Conservation (phyloP, 441 rosid species). For the Adansonia gregorii region DNA sequence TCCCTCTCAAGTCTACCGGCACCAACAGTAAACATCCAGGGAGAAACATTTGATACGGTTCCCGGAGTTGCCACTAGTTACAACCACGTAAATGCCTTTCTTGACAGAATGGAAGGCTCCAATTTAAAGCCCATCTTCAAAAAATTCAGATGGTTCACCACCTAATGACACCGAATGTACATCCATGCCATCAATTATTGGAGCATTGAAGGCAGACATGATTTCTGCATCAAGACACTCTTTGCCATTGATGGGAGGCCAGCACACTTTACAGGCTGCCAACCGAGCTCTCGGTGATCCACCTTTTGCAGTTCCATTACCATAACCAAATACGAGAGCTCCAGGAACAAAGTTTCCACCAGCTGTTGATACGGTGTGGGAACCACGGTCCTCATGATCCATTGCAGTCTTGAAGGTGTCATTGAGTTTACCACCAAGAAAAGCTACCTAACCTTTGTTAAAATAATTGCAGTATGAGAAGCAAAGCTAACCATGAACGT, state of each 20-base stretch:
- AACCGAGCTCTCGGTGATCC: constrained; percentile 47
- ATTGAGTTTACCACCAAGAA: constrained; percentile 32
- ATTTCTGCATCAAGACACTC: constrained; percentile 43
- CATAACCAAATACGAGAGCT: constrained; percentile 40
- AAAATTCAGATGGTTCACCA: not conserved
- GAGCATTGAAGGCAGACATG: constrained; percentile 44
- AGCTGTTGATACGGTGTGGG: constrained; percentile 69
- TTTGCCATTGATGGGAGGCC: constrained; percentile 24
- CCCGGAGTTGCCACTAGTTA: constrained; percentile 46
- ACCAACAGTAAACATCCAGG: constrained; percentile 72
- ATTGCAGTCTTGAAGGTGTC: constrained; percentile 26
- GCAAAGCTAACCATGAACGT: too few species aligned
- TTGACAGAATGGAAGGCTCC: constrained; percentile 54
- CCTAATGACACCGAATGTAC: constrained; percentile 40
- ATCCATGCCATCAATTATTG: constrained; percentile 47
- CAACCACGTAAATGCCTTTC: constrained; percentile 45
- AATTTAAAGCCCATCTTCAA: constrained; percentile 37
- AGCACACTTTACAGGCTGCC: constrained; percentile 46
- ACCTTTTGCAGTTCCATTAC: constrained; percentile 43
- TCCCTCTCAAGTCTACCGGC: constrained; percentile 64
- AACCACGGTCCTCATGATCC: constrained; percentile 54
- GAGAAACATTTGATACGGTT: constrained; percentile 53
- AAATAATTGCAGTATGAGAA: constrained; percentile 25
- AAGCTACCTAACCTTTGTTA: constrained; percentile 45
- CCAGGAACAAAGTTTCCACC: constrained; percentile 52